Percentiles rank a stretch among this genome's conserved stretches.
phyloP scores from a whole-genome alignment of 331 rosid genomes.

The Saraca asoca region DNA sequence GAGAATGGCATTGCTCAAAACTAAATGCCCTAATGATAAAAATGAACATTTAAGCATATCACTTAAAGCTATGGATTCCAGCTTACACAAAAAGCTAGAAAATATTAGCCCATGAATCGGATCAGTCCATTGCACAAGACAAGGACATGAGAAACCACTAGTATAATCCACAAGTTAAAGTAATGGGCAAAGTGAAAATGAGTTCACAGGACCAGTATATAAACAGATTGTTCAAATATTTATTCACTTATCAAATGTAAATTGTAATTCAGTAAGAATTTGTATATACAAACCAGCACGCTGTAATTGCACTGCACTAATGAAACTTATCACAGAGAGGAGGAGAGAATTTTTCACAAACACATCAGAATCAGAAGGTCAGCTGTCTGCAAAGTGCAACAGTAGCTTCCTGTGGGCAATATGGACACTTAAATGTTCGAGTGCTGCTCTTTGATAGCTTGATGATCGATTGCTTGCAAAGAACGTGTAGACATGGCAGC shows the following conservation, averaged over 20 bases:
- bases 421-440: slow-evolving; percentile 75
- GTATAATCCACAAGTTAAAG: slow-evolving; percentile 11
- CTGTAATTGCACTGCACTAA: slow-evolving; percentile 40
- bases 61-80: too few relatives aligned
- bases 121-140: too few relatives aligned
- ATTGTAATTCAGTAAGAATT: slow-evolving; percentile 35
- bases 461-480: slow-evolving; percentile 81
- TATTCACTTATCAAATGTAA: slow-evolving; percentile 35
- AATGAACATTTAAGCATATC: too few relatives aligned
- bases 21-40: too few relatives aligned
- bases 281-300: slow-evolving; percentile 51
- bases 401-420: slow-evolving; percentile 69
- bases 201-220: slow-evolving; percentile 20
- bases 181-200: neutral
- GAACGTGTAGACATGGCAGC: slow-evolving; percentile 85
- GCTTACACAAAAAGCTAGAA: too few relatives aligned
- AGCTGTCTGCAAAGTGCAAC: slow-evolving; percentile 65
- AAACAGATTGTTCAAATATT: slow-evolving; percentile 39
- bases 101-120: too few relatives aligned
- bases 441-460: slow-evolving; percentile 73
- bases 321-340: slow-evolving; percentile 8
- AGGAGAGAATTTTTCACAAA: neutral
- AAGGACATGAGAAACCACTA: neutral
- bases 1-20: too few relatives aligned
- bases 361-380: slow-evolving; percentile 50